A percentile compares a stretch with the other conserved stretches of the same genome.
These are phyloP conservation scores for Neurospora terricola DNA, from an alignment of 495 filamentous ascomycete species.

Conservation along the genomic window DNA sequence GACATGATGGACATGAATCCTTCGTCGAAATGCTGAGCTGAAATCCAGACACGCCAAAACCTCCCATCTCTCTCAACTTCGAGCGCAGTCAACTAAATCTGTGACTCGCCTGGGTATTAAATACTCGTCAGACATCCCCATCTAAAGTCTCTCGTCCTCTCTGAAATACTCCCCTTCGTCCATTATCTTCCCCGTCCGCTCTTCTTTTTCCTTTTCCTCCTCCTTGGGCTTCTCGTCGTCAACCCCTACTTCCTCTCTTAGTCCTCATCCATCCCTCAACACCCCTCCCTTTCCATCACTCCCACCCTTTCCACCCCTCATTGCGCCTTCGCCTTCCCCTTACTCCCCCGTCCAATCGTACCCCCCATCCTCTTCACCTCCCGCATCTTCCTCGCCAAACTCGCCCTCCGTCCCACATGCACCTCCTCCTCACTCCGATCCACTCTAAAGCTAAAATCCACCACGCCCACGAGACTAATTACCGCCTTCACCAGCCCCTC, in stretches of 20 bases:
- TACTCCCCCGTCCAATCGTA: background rate
- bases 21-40: too few relatives aligned
- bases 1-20: too few relatives aligned
- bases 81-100: background rate
- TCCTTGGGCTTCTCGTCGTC: too few relatives aligned
- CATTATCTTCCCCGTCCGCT: background rate
- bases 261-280: background rate
- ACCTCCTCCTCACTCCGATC: background rate
- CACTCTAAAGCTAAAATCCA: slow-evolving; percentile 63
- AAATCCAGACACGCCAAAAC: too few relatives aligned
- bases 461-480: slow-evolving; percentile 63
- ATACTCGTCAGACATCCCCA: background rate
- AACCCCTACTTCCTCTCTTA: background rate
- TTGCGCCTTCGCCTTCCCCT: background rate
- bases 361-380: slow-evolving; percentile 4
- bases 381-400: background rate
- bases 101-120: background rate
- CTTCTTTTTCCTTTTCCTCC: background rate
- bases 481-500: slow-evolving; percentile 52
- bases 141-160: too few relatives aligned
- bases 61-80: too few relatives aligned
- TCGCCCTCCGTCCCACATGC: slow-evolving; percentile 4
- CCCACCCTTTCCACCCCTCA: background rate
- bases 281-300: background rate
- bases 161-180: background rate